A percentile compares a stretch with the other conserved stretches of the same genome.
Conservation (phyloP, 768 basidiomycete genomes). For the Trametes maxima region DNA sequence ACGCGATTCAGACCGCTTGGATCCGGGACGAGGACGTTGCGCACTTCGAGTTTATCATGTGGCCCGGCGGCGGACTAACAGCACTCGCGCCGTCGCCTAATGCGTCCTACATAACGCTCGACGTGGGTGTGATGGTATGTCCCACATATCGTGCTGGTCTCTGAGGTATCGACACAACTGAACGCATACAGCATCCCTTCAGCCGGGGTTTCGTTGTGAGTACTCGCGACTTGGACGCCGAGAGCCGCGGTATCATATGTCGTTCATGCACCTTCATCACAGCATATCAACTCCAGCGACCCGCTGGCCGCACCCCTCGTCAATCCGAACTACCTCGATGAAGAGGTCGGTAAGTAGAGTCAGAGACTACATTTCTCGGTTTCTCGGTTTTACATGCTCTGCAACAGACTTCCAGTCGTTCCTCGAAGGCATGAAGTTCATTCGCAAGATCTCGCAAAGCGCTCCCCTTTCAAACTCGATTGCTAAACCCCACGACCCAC, state of each 20-base stretch:
- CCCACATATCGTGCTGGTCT: neutral
- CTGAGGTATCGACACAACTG: too few relatives aligned
- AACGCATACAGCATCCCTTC: conserved; percentile 4
- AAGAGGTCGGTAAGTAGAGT: neutral
- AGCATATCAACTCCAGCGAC: conserved; percentile 11
- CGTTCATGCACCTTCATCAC: too few relatives aligned
- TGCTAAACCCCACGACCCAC: neutral
- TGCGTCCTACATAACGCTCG: neutral
- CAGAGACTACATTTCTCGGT: neutral
- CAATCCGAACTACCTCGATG: neutral
- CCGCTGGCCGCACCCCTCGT: neutral
- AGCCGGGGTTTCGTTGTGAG: neutral
- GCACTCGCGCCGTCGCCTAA: neutral
- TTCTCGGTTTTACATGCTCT: neutral
- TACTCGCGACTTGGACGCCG: too few relatives aligned
- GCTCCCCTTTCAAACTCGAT: neutral
- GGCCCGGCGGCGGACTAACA: conserved; percentile 1
- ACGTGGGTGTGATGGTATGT: conserved; percentile 1
- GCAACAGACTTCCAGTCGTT: neutral
- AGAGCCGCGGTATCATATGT: neutral
- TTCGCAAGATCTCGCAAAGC: neutral
- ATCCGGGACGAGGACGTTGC: neutral
- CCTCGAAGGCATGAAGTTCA: conserved; percentile 1
- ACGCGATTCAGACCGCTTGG: neutral
- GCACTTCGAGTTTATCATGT: conserved; percentile 1